Evolutionary conservation across 805 yeast genomes (phyloP).

Genomic region (Ogataea kodamae): DNA sequence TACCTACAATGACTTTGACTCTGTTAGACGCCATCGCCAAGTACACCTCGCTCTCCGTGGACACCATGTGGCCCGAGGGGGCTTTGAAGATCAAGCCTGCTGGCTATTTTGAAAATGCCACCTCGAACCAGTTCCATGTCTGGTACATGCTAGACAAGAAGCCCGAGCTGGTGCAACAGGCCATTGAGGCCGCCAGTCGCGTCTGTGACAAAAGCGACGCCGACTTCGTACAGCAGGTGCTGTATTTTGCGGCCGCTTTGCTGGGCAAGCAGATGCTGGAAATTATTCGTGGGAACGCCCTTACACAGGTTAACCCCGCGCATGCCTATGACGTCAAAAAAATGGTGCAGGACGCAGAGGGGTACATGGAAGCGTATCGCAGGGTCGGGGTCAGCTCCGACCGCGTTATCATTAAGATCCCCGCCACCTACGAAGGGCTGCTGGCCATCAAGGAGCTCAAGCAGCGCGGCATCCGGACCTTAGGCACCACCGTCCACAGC

Average conservation of each 20-base stretch:
- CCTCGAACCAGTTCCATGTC: conserved; percentile 26
- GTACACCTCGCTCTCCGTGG: conserved; percentile 16
- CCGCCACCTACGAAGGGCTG: conserved; percentile 33
- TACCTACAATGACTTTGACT: conserved; percentile 7
- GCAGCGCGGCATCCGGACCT: conserved; percentile 23
- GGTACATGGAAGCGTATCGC: conserved; percentile 29
- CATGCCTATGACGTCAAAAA: conserved; percentile 25
- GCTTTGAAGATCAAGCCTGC: conserved; percentile 10
- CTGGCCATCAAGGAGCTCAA: conserved; percentile 27
- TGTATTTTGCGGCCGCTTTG: conserved; percentile 22
- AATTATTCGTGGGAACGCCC: conserved; percentile 19
- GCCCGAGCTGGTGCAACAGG: conserved; percentile 19
- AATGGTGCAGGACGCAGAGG: conserved; percentile 25
- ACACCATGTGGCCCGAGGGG: conserved; percentile 20
- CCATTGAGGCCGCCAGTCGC: conserved; percentile 15
- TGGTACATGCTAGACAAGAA: conserved; percentile 21
- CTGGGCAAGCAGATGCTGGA: conserved; percentile 21
- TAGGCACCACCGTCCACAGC: conserved; percentile 36
- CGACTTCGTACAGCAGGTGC: conserved; percentile 19
- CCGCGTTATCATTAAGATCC: conserved; percentile 33
- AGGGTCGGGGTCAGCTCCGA: conserved; percentile 29
- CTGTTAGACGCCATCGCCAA: conserved; percentile 14
- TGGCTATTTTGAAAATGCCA: conserved; percentile 20
- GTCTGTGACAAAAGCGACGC: conserved; percentile 8
- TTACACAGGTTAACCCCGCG: conserved; percentile 29